Base-by-base conservation (phyloP, 2,329 filamentous ascomycete genomes). In the Paraphaeosphaeria sporulosa region DNA sequence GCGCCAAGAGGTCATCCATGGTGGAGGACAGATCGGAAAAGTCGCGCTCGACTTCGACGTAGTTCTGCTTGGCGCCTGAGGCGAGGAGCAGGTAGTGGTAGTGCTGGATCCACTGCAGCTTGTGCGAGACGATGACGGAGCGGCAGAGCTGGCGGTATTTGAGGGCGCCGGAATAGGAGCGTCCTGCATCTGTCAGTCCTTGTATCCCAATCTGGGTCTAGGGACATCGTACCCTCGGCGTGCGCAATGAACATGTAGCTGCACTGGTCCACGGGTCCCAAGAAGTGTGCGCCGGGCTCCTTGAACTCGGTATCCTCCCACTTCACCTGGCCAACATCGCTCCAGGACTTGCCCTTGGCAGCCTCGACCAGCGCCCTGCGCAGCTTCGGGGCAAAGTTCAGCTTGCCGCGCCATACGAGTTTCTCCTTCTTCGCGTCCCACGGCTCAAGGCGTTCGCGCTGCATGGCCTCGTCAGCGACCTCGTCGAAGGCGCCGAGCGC, bases 161-260 rank as follows among this genome's bases (percentile, higher is more conserved):
- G 21, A 83, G 78, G 4, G 82, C 79, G 13, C 83, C 84, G 2
- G 84, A 86, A 74, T 85, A 86, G 59, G 64, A 69, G 27, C 74
- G 68, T 9, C 74, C 73, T 76, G 52, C n/a, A 19, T 47, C 49
- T 60, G 63, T 70, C 63, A 71, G 65, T 49, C 30, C 47, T 38
- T 38, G 8, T 54, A 40, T 10, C 43, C n/a, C 17, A 49, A 9
- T 34, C 25, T 9, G 52, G 47, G 40, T 13, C 25, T 13, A 17
- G 27, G 17, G 21, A 38, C 23, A 77, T 80, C 61, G 72, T 79
- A 40, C 84, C 84, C 70, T 86, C 84, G 1, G 82, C 82, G 55
- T 86, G 84, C 7, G 81, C 81, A 30, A 86, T 77, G 64, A 84
- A 86, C 77, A 82, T 83, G 67, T 85, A 86, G 27, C 78, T 77